Base-by-base conservation (phyloP, 805 yeast genomes). In the Suhomyces canberraensis region DNA sequence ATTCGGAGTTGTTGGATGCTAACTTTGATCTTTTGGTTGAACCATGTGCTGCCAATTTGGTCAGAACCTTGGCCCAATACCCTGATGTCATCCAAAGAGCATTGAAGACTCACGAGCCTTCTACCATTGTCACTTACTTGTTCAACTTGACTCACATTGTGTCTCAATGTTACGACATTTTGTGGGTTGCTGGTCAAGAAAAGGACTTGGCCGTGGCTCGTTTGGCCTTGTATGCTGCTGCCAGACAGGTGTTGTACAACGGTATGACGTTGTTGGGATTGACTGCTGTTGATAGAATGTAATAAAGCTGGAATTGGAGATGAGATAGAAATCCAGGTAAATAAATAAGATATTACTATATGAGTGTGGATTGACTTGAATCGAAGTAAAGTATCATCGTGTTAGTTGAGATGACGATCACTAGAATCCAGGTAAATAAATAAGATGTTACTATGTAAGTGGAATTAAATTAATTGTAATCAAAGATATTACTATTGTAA, bases 271-370 rank as follows among this genome's bases (percentile, higher is more conserved):
- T 93, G 56, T 71, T 93, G 55, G 96, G 97, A 39, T 75, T 93
- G 59, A 89, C 97, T 30, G 98, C 99, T n/a, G 98, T 93, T 44
- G 96, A 91, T 54, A 83, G 98, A 78, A 91, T 91, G 98, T 91
- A 73, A 66, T 8, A 8, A 8, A n/a, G 7, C 7, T 20, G 22
- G 22, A n/a, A n/a, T n/a, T n/a, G n/a, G n/a, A n/a, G n/a, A n/a
- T n/a, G n/a, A n/a, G n/a, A n/a, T n/a, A n/a, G n/a, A n/a, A n/a
- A n/a, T n/a, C n/a, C n/a, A n/a, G n/a, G n/a, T n/a, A n/a, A n/a
- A n/a, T n/a, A n/a, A n/a, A n/a, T n/a, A n/a, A n/a, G n/a, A n/a
- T n/a, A n/a, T n/a, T n/a, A n/a, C n/a, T n/a, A n/a, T n/a, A n/a
- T n/a, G n/a, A n/a, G n/a, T n/a, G n/a, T n/a, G n/a, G n/a, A n/a